Percentiles rank a stretch among this genome's conserved stretches.
Conservation (phyloP, 2,329 filamentous ascomycete genomes). For the Coleophoma cylindrospora region DNA sequence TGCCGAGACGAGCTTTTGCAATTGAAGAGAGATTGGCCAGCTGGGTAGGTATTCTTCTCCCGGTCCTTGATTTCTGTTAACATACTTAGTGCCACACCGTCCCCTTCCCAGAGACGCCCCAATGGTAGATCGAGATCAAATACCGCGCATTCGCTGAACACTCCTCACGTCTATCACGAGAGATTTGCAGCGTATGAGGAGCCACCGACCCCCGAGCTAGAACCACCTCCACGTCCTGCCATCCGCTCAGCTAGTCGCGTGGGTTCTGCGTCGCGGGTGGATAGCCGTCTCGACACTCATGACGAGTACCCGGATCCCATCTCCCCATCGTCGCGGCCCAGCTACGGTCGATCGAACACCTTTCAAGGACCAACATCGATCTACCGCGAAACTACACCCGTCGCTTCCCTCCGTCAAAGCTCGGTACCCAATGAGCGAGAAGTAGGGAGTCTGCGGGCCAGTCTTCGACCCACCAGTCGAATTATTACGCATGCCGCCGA, state of each 20-base stretch:
- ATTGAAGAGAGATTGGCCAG: slow-evolving; percentile 65
- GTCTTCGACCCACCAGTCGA: slow-evolving; percentile 24
- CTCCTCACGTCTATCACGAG: slow-evolving; percentile 57
- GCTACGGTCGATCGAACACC: slow-evolving; percentile 45
- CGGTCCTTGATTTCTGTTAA: slow-evolving; percentile 5
- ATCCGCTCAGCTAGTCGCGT: slow-evolving; percentile 39
- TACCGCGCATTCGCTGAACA: slow-evolving; percentile 32
- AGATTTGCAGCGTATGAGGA: slow-evolving; percentile 51
- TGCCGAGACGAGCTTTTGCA: slow-evolving; percentile 78
- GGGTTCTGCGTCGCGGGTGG: slow-evolving; percentile 17
- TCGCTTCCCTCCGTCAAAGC: slow-evolving; percentile 43
- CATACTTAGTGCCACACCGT: slow-evolving; percentile 19
- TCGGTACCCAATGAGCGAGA: slow-evolving; percentile 35
- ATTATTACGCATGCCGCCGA: slow-evolving; percentile 25
- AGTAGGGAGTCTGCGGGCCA: slow-evolving; percentile 33
- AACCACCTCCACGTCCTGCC: slow-evolving; percentile 39
- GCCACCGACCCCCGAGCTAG: slow-evolving; percentile 33
- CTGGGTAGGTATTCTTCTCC: slow-evolving; percentile 38
- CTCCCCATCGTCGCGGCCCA: slow-evolving; percentile 35
- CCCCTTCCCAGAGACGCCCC: slow-evolving; percentile 13
- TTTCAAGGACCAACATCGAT: slow-evolving; percentile 52
- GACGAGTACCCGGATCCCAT: slow-evolving; percentile 23
- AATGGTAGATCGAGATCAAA: slow-evolving; percentile 43
- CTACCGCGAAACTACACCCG: slow-evolving; percentile 43
- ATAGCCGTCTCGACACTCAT: slow-evolving; percentile 12